Conservation (phyloP, 1,139 yeast genomes). For the Yamadazyma atlantica region DNA sequence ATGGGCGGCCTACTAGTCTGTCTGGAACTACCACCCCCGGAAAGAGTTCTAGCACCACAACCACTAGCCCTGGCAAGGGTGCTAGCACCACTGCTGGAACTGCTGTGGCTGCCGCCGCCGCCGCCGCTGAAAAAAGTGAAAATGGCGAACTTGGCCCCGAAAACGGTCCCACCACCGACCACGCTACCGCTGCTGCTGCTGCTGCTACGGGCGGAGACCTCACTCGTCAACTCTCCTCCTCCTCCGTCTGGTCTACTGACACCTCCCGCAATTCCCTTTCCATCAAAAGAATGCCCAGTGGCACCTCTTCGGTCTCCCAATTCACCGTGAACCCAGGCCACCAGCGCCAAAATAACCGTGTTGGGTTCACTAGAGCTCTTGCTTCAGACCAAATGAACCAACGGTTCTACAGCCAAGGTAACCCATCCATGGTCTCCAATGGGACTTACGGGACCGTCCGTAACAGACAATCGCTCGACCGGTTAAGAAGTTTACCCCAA, state of each 20-base stretch:
- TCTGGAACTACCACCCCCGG: too few species aligned
- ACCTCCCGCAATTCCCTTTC: slow-evolving; percentile 28
- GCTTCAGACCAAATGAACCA: slow-evolving; percentile 29
- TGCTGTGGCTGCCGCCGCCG: too few species aligned
- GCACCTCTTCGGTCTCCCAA: slow-evolving; percentile 32
- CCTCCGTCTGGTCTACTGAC: slow-evolving; percentile 44
- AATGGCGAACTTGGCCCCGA: too few species aligned
- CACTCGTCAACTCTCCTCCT: slow-evolving; percentile 31
- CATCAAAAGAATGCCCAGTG: slow-evolving; percentile 33
- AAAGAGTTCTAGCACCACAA: too few species aligned
- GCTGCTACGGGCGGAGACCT: slow-evolving; percentile 15
- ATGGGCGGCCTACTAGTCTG: too few species aligned
- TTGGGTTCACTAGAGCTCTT: slow-evolving; percentile 47
- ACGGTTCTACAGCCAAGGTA: slow-evolving; percentile 24
- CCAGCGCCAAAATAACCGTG: slow-evolving; percentile 20
- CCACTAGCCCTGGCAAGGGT: too few species aligned
- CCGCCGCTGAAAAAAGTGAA: too few species aligned
- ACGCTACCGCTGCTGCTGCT: too few species aligned
- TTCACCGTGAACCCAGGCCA: slow-evolving; percentile 19
- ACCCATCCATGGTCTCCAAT: slow-evolving; percentile 22
- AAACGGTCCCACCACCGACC: too few species aligned
- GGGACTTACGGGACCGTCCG: slow-evolving; percentile 17
- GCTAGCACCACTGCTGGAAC: too few species aligned
- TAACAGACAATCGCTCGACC: slow-evolving; percentile 32
- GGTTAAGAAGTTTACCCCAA: slow-evolving; percentile 16